These are phyloP conservation scores for Nepenthes alata DNA, from an alignment of 179 eudicot genomes.

Conservation along the genomic window DNA sequence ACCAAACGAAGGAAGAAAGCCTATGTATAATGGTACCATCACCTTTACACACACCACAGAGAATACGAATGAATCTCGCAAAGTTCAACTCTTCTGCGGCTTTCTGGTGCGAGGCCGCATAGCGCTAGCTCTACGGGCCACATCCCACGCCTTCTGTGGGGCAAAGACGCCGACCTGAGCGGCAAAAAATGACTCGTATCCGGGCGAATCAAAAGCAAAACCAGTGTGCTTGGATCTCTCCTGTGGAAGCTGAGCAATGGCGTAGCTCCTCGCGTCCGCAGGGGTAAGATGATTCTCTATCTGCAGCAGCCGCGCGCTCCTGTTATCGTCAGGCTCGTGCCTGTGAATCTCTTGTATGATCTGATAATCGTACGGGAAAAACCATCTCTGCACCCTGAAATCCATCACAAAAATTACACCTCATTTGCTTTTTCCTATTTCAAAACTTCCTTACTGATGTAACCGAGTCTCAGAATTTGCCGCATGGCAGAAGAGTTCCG, in stretches of 20 bases:
- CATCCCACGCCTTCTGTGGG: conserved; percentile 93
- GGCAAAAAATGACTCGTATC: conserved; percentile 92
- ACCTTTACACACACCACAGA: too few species aligned
- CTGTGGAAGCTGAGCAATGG: conserved; percentile 65
- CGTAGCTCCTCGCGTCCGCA: conserved; percentile 63
- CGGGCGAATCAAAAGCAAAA: conserved; percentile 94
- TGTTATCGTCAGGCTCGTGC: conserved; percentile 57
- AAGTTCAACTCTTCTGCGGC: conserved; percentile 4
- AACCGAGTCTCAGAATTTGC: too few species aligned
- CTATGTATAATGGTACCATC: too few species aligned
- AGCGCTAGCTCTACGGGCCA: conserved; percentile 81
- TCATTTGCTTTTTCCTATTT: background rate
- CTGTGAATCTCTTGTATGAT: conserved; percentile 75
- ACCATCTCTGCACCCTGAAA: conserved; percentile 90
- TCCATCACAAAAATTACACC: background rate
- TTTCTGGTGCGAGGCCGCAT: conserved; percentile 14
- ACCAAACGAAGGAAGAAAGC: too few species aligned
- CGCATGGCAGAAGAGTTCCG: too few species aligned
- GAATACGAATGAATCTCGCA: too few species aligned
- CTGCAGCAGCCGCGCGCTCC: conserved; percentile 39
- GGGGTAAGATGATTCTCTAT: conserved; percentile 47
- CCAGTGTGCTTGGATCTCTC: conserved; percentile 88
- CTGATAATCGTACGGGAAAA: conserved; percentile 78
- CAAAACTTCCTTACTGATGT: background rate
- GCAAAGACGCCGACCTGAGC: conserved; percentile 67